A percentile compares a stretch with the other conserved stretches of the same genome.
Evolutionary conservation across 768 basidiomycete species (phyloP).

Genomic region (Hydnum rufescens): DNA sequence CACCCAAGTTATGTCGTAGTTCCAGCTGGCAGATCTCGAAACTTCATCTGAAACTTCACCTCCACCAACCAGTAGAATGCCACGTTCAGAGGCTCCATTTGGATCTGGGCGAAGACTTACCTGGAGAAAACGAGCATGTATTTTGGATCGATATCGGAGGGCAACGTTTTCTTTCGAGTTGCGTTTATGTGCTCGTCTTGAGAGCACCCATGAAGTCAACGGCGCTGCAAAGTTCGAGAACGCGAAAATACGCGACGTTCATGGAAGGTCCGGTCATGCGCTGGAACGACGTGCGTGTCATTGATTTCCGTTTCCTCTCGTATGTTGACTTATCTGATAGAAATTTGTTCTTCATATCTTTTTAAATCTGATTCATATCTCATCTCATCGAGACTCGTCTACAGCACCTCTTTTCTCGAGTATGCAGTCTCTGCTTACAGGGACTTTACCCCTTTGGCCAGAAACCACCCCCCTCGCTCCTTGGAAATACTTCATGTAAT

Average conservation of each 20-base stretch:
- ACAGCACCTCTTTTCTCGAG: no score
- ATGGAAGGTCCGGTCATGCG: conserved; percentile 51
- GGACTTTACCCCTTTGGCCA: conserved; percentile 55
- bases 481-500: no score
- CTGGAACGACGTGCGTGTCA: conserved; percentile 45
- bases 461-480: conserved; percentile 17
- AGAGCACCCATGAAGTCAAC: conserved; percentile 29
- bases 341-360: background rate
- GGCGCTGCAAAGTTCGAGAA: conserved; percentile 34
- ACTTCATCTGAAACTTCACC: background rate
- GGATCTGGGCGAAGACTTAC: background rate
- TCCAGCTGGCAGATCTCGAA: background rate
- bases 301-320: background rate
- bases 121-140: conserved; percentile 31
- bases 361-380: conserved; percentile 43
- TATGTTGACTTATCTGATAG: background rate
- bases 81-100: no score
- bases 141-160: conserved; percentile 49
- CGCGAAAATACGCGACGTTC: conserved; percentile 43
- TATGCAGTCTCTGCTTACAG: conserved; percentile 59
- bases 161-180: conserved; percentile 45
- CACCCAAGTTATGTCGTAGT: no score
- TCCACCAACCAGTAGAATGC: no score
- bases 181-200: conserved; percentile 32
- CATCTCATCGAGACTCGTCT: conserved; percentile 49